phyloP scores from a whole-genome alignment of 2,329 filamentous ascomycete species.

The Aspergillus sclerotialis region DNA sequence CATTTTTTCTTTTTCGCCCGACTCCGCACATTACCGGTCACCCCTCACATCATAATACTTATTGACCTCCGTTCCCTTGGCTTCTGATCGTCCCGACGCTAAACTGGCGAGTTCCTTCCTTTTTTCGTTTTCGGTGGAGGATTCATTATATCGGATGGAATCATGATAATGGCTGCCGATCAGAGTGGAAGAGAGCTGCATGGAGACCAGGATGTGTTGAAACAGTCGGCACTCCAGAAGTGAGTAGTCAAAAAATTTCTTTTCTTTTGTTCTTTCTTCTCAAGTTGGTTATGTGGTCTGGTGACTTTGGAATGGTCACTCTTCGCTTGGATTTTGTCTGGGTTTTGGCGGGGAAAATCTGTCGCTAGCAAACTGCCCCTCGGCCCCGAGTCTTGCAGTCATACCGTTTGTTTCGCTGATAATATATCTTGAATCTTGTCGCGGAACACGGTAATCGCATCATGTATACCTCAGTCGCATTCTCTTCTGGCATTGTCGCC shows the following conservation, averaged over 20 bases:
- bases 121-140: slow-evolving; percentile 8
- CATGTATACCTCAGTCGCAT: no score
- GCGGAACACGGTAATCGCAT: no score
- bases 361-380: no score
- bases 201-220: slow-evolving; percentile 50
- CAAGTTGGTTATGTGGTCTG: no score
- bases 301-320: no score
- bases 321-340: no score
- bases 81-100: slow-evolving; percentile 2
- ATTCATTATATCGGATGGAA: slow-evolving; percentile 27
- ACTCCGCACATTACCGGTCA: slow-evolving; percentile 6
- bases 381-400: no score
- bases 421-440: no score
- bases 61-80: slow-evolving; percentile 2
- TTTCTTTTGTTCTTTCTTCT: slow-evolving; percentile 1
- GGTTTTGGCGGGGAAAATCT: no score
- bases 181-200: slow-evolving; percentile 43
- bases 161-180: slow-evolving; percentile 35
- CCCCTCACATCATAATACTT: no score
- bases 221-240: slow-evolving; percentile 53
- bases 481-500: no score
- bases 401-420: no score
- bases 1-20: slow-evolving; percentile 14
- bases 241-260: slow-evolving; percentile 35
- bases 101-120: slow-evolving; percentile 3